Percentiles rank a stretch among this genome's conserved stretches.
These are phyloP conservation scores for Dothideomycetidae sp. DNA, from an alignment of 2,329 filamentous ascomycete genomes.

Conservation along the genomic window DNA sequence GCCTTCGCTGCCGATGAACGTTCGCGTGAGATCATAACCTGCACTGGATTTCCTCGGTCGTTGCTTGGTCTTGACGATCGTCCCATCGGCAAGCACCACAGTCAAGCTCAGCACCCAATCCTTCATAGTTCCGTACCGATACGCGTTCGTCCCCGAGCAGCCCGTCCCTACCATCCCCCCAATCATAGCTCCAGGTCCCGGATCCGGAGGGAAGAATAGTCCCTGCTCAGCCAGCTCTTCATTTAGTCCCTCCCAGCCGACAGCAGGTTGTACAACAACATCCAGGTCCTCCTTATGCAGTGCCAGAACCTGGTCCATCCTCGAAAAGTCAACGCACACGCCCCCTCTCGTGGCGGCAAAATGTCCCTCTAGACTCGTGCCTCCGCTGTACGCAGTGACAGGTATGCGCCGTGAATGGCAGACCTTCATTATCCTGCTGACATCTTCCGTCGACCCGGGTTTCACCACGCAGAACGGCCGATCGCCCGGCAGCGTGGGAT, in stretches of 20 bases:
- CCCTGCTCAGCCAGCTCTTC: slow-evolving; percentile 56
- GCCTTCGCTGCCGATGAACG: slow-evolving; percentile 84
- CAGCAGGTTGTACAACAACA: slow-evolving; percentile 47
- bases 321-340: slow-evolving; percentile 70
- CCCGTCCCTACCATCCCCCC: slow-evolving; percentile 75
- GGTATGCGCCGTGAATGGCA: slow-evolving; percentile 71
- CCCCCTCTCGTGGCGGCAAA: slow-evolving; percentile 71
- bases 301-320: slow-evolving; percentile 68
- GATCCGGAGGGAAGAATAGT: slow-evolving; percentile 85
- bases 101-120: slow-evolving; percentile 84
- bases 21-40: slow-evolving; percentile 78
- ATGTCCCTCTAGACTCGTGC: slow-evolving; percentile 80
- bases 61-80: slow-evolving; percentile 77
- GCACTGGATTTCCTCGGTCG: slow-evolving; percentile 79
- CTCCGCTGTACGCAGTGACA: slow-evolving; percentile 74
- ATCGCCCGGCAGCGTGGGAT: slow-evolving; percentile 28
- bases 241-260: slow-evolving; percentile 79
- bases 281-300: slow-evolving; percentile 57
- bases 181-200: slow-evolving; percentile 82
- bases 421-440: slow-evolving; percentile 75
- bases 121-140: slow-evolving; percentile 86
- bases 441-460: slow-evolving; percentile 65
- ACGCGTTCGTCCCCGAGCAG: slow-evolving; percentile 72
- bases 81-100: slow-evolving; percentile 80
- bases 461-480: slow-evolving; percentile 53